Evolutionary conservation across 257 asterid genomes (phyloP), one percentile per base, ranked within the genome.

Genomic region (Striga asiatica): DNA sequence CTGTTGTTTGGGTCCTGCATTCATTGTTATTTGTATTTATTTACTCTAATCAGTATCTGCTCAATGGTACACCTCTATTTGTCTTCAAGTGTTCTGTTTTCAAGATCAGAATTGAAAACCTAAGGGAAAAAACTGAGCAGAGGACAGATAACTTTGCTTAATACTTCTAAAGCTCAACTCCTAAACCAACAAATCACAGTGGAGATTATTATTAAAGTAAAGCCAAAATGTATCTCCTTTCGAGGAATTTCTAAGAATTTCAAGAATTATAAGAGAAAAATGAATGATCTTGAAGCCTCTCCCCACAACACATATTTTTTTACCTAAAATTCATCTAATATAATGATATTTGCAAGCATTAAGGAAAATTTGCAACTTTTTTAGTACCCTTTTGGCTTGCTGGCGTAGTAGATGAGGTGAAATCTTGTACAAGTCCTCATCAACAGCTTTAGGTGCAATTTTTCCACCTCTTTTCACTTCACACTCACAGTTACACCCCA

Each of bases 351-450:
- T n/a, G n/a, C n/a, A n/a, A n/a, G n/a, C n/a, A n/a, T n/a, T n/a
- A n/a, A n/a, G n/a, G n/a, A n/a, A n/a, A n/a, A n/a, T n/a, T n/a
- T n/a, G n/a, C n/a, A n/a, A n/a, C n/a, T n/a, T n/a, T n/a, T n/a
- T n/a, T n/a, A n/a, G n/a, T 41, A 41, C 96, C 75, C 66, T 73
- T 74, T 69, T 78, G 74, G 72, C 20, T 14, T 66, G 83, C 32
- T 80, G 71, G 13, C 74, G 77, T 74, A 84, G 88, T 38, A 88
- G 72, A 1, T 70, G 71, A 24, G 96, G 96, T 0, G 96, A 88
- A 16, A 88, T 88, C 76, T 78, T 84, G 82, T 88, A 88, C 22
- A 88, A 51, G 64, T 88, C 96, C 65, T 88, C 96, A 68, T 88
- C 96, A 11, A 88, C 94, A 9, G 94, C 88, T 66, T 83, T 88